phyloP scores from a whole-genome alignment of 257 asterid genomes.

The Agastache rugosa region DNA sequence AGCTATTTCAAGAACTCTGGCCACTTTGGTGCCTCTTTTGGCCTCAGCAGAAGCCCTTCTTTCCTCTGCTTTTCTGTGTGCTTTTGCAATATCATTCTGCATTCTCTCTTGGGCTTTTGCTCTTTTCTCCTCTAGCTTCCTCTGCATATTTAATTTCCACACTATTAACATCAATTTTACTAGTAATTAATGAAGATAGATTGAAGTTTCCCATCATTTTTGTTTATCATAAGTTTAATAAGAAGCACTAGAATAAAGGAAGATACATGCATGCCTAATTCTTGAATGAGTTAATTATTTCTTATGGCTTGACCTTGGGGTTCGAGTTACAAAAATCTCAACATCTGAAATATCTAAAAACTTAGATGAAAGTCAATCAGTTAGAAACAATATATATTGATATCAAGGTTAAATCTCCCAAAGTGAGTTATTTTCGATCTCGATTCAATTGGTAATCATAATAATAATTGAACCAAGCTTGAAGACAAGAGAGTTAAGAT shows the following conservation, averaged over 20 bases:
- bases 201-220: background rate
- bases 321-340: too few species aligned
- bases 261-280: too few species aligned
- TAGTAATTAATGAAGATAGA: background rate
- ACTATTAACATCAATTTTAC: background rate
- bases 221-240: background rate
- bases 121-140: slow-evolving; percentile 89
- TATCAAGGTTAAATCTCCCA: too few species aligned
- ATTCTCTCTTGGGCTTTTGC: slow-evolving; percentile 87
- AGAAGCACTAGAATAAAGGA: background rate
- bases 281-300: too few species aligned
- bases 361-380: too few species aligned
- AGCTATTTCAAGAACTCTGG: slow-evolving; percentile 71
- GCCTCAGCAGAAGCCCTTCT: slow-evolving; percentile 92
- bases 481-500: background rate
- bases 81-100: slow-evolving; percentile 93
- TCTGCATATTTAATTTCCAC: slow-evolving; percentile 46
- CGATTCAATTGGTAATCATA: too few species aligned
- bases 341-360: too few species aligned
- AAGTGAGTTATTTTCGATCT: too few species aligned
- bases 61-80: slow-evolving; percentile 91
- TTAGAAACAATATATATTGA: too few species aligned
- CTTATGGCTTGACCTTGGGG: too few species aligned
- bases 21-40: slow-evolving; percentile 92
- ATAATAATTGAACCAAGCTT: too few species aligned